Evolutionary conservation across 176 grass and related monocot species (phyloP), one percentile per base, ranked within the genome.

Genomic region (Musa troglodytarum): DNA sequence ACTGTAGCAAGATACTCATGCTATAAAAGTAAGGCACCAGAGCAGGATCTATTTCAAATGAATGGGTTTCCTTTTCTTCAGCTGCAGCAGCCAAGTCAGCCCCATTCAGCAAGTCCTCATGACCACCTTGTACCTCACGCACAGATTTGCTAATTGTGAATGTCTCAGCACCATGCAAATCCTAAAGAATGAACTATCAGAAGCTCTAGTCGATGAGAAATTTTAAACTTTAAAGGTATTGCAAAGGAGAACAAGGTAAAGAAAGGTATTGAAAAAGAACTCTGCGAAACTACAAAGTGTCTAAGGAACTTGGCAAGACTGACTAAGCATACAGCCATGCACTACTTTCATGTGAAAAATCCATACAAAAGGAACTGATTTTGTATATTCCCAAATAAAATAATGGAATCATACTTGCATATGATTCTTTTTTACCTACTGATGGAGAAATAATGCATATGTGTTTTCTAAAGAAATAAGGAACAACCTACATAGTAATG

Each of bases 1-100:
- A 79, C 49, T 23, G 8, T n/a, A 50, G 77, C 55, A n/a, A 57
- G 56, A 20, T 53, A 58, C 21, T 11, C 34, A 50, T 29, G 9
- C 79, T 62, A 5, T 74, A 84, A 19, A 58, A 77, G 73, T 64
- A 72, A 1, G 52, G 77, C 83, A 97, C 94, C 83, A 93, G 94
- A 56, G 63, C 19, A 67, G 94, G 72, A 63, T 89, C 81, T n/a
- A 98, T 84, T 81, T 98, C 94, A 25, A 98, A 98, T 63, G 90
- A 93, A 80, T 91, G 84, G 63, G 84, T 87, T 80, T 98, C 94
- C 71, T 91, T 98, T 29, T 98, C 94, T 87, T 98, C 94, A 74
- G 84, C 74, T 62, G 78, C 94, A 89, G 88, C 82, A 68, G 94
- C 94, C 63, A 98, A 71, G 11, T 93, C 88, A 77, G 84, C 92